These are phyloP conservation scores for Hysterangium stoloniferum DNA, from an alignment of 768 basidiomycete species.

Conservation along the genomic window DNA sequence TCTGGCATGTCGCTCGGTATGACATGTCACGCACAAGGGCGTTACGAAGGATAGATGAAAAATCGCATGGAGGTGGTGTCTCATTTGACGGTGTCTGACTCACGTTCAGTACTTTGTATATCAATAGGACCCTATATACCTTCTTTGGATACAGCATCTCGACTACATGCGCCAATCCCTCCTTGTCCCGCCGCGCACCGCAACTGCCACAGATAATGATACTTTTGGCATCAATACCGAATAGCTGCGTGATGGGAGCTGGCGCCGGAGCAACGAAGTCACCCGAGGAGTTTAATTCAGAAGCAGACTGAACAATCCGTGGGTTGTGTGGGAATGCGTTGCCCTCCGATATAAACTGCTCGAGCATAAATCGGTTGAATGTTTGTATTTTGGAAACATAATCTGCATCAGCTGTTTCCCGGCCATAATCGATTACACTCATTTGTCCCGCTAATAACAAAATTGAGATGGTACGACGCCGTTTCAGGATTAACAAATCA, in stretches of 20 bases:
- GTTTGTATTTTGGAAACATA: slow-evolving; percentile 88
- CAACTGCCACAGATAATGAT: slow-evolving; percentile 71
- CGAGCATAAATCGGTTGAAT: slow-evolving; percentile 91
- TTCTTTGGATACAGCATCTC: slow-evolving; percentile 85
- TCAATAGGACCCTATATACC: slow-evolving; percentile 31
- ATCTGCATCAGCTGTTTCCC: slow-evolving; percentile 63
- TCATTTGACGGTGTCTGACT: slow-evolving; percentile 31
- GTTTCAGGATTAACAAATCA: slow-evolving; percentile 24
- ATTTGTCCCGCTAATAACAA: neutral
- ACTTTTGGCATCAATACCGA: slow-evolving; percentile 75
- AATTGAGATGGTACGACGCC: neutral
- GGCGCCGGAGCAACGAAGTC: slow-evolving; percentile 30
- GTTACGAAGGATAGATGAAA: slow-evolving; percentile 58
- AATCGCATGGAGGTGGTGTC: slow-evolving; percentile 35
- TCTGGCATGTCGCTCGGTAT: slow-evolving; percentile 81
- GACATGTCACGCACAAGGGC: slow-evolving; percentile 77
- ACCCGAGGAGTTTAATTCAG: slow-evolving; percentile 18
- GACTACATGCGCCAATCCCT: slow-evolving; percentile 72
- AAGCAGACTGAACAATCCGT: slow-evolving; percentile 31
- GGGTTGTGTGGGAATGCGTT: slow-evolving; percentile 58
- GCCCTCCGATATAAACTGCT: slow-evolving; percentile 72
- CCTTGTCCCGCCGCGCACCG: slow-evolving; percentile 62
- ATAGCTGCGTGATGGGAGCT: slow-evolving; percentile 77
- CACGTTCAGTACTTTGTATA: neutral
- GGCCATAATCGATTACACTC: slow-evolving; percentile 79